Percentiles rank a stretch among this genome's conserved stretches.
phyloP scores from a whole-genome alignment of 2,329 filamentous ascomycete genomes.

The Aspergillus flavus region DNA sequence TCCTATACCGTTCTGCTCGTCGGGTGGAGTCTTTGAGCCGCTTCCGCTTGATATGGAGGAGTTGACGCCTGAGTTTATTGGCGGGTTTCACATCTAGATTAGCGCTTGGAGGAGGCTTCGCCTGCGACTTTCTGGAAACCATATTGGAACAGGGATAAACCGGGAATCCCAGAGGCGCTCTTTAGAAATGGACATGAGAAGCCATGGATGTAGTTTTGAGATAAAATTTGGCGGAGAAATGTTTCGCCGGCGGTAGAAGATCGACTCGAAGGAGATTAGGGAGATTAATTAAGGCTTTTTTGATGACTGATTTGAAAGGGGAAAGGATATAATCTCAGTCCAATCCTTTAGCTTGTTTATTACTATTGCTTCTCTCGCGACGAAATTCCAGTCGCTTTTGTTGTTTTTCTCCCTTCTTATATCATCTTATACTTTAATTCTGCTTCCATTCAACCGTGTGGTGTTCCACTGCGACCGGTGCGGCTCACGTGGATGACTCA shows the following conservation, averaged over 20 bases:
- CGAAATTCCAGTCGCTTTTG: conserved; percentile 10
- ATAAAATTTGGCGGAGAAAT: conserved; percentile 32
- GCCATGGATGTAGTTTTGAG: neutral
- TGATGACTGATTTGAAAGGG: conserved; percentile 3
- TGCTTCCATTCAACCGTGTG: neutral
- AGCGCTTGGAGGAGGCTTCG: conserved; percentile 48
- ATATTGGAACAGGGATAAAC: conserved; percentile 42
- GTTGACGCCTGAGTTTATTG: conserved; percentile 80
- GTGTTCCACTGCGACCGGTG: conserved; percentile 4
- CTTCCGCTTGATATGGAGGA: conserved; percentile 79
- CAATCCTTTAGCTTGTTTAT: conserved; percentile 11
- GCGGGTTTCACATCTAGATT: conserved; percentile 58
- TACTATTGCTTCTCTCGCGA: conserved; percentile 3
- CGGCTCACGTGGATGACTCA: conserved; percentile 42
- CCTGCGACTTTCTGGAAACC: conserved; percentile 51
- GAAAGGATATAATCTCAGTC: conserved; percentile 13
- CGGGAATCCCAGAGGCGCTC: neutral
- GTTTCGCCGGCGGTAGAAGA: conserved; percentile 15
- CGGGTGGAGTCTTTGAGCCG: conserved; percentile 72
- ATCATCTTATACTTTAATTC: neutral
- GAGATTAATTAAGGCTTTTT: neutral
- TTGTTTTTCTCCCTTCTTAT: neutral
- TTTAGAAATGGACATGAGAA: neutral
- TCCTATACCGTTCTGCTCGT: conserved; percentile 73
- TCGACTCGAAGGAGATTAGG: neutral